Percentiles rank a stretch among this genome's conserved stretches.
phyloP scores from a whole-genome alignment of 2,329 filamentous ascomycete genomes.

The Arthrobotrys iridis region DNA sequence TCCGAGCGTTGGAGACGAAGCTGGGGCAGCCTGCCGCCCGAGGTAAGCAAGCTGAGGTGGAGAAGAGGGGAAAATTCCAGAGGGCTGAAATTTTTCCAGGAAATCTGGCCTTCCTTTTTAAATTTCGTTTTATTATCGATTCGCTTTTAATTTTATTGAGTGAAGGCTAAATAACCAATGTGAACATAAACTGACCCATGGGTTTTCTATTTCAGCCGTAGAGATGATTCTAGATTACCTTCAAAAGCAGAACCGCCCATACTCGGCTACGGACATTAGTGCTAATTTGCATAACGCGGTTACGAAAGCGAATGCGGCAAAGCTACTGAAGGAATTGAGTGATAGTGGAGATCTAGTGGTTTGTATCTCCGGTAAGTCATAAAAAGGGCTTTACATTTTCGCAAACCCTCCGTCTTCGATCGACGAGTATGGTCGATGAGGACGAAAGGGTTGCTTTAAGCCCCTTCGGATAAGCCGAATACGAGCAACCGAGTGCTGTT shows the following conservation, averaged over 20 bases:
- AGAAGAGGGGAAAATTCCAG: slow-evolving; percentile 26
- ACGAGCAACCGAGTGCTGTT: slow-evolving; percentile 16
- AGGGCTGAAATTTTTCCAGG: slow-evolving; percentile 40
- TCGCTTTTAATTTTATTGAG: slow-evolving; percentile 15
- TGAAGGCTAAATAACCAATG: neutral
- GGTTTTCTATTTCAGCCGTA: slow-evolving; percentile 56
- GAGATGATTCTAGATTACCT: slow-evolving; percentile 61
- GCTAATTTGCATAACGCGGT: slow-evolving; percentile 71
- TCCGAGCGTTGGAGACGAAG: slow-evolving; percentile 54
- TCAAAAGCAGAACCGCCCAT: slow-evolving; percentile 61
- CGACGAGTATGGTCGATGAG: slow-evolving; percentile 23
- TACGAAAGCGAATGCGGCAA: slow-evolving; percentile 69
- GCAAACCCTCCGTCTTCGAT: slow-evolving; percentile 45
- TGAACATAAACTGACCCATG: slow-evolving; percentile 20
- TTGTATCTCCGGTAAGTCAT: slow-evolving; percentile 65
- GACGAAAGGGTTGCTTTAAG: neutral
- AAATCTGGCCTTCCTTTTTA: slow-evolving; percentile 12
- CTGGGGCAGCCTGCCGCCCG: slow-evolving; percentile 17
- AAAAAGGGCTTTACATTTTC: neutral
- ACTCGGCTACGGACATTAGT: slow-evolving; percentile 67
- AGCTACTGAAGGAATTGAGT: slow-evolving; percentile 71
- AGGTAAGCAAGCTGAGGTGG: slow-evolving; percentile 35
- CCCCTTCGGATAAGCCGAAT: slow-evolving; percentile 34
- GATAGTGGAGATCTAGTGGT: slow-evolving; percentile 70
- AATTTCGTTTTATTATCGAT: slow-evolving; percentile 7